A percentile compares a stretch with the other conserved stretches of the same genome.
Evolutionary conservation across 345 rosid genomes (phyloP).

Genomic region (Erysimum cheiranthoides): DNA sequence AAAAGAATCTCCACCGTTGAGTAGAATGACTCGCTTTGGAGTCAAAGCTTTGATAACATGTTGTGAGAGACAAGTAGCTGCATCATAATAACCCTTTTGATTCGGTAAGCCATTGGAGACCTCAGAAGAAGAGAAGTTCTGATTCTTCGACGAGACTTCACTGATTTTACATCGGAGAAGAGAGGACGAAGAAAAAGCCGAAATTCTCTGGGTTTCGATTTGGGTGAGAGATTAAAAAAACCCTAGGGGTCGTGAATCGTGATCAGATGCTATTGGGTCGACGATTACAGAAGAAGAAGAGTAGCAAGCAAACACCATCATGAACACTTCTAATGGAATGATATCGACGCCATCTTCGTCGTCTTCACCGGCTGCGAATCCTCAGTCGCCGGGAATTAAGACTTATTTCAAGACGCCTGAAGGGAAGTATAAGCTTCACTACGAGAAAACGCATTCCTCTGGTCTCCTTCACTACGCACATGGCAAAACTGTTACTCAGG

Average conservation of each 20-base stretch:
- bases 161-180: conserved; percentile 27
- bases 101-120: conserved; percentile 63
- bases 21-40: conserved; percentile 44
- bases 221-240: conserved; percentile 22
- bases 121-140: conserved; percentile 30
- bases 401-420: conserved; percentile 98
- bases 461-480: conserved; percentile 95
- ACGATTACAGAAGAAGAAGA: conserved; percentile 38
- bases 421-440: conserved; percentile 96
- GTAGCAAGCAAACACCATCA: conserved; percentile 51
- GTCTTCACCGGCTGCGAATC: conserved; percentile 73
- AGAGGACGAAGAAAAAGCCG: not conserved
- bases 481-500: conserved; percentile 98
- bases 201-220: conserved; percentile 13
- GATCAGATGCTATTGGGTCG: conserved; percentile 65
- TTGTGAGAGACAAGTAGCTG: conserved; percentile 34
- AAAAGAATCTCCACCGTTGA: conserved; percentile 53
- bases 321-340: conserved; percentile 88
- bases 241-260: conserved; percentile 54
- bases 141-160: conserved; percentile 21
- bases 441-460: conserved; percentile 93
- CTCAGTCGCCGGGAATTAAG: conserved; percentile 89
- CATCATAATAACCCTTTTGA: conserved; percentile 48
- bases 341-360: conserved; percentile 75
- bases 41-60: conserved; percentile 23